Evolutionary conservation across 73 alveolate genomes (phyloP).

Genomic region (Paramecium pentaurelia): DNA sequence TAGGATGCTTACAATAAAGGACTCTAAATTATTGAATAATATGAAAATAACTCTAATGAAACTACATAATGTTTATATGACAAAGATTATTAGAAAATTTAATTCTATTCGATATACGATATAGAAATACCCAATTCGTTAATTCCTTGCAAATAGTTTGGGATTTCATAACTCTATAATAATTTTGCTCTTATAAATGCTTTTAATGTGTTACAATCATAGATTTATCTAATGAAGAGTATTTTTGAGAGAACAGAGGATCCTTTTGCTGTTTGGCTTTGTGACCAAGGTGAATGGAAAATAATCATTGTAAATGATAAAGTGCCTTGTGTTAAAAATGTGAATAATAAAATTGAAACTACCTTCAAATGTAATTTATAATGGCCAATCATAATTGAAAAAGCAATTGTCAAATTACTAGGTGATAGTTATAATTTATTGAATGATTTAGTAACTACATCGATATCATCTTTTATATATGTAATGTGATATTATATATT

Average conservation of each 20-base stretch:
- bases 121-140: background rate
- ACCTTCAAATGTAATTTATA: background rate
- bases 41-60: background rate
- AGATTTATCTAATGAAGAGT: background rate
- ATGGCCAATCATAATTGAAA: background rate
- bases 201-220: background rate
- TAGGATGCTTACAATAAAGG: background rate
- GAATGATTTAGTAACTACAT: background rate
- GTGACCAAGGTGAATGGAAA: constrained; percentile 25
- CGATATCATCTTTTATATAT: background rate
- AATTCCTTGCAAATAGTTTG: background rate
- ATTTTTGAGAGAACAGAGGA: background rate
- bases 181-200: background rate
- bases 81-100: background rate
- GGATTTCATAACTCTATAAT: background rate
- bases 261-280: background rate
- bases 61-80: background rate
- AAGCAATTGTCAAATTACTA: background rate
- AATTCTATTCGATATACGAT: background rate
- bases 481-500: background rate
- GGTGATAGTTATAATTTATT: background rate
- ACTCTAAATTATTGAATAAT: background rate
- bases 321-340: background rate
- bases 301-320: background rate
- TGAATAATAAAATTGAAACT: background rate